A percentile compares a stretch with the other conserved stretches of the same genome.
These are phyloP conservation scores for Babesia bigemina DNA, from an alignment of 169 alveolate genomes.

Conservation along the genomic window DNA sequence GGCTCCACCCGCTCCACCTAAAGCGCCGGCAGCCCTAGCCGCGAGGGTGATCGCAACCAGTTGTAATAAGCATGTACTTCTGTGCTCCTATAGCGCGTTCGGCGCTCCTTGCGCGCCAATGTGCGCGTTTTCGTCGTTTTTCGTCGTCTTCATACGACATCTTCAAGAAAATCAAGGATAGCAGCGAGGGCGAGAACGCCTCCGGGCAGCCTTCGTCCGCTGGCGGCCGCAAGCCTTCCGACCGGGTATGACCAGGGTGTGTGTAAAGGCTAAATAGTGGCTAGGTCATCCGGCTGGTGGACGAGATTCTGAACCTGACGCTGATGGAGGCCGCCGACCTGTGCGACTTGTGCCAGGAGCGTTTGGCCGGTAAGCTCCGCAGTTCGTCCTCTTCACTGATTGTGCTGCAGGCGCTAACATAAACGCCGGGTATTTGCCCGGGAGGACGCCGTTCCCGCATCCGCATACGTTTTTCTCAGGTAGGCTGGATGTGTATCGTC, in stretches of 20 bases:
- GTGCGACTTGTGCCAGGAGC: conserved; percentile 85
- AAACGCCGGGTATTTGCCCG: conserved; percentile 67
- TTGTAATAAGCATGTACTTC: conserved; percentile 18
- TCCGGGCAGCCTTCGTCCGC: conserved; percentile 2
- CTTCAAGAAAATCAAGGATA: conserved; percentile 60
- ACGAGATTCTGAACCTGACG: conserved; percentile 81
- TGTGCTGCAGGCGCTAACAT: conserved; percentile 31
- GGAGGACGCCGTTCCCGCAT: conserved; percentile 86
- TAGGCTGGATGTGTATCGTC: conserved; percentile 7
- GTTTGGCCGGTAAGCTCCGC: conserved; percentile 50
- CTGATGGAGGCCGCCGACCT: conserved; percentile 87
- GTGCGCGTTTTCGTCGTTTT: conserved; percentile 9
- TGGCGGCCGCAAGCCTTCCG: conserved; percentile 62
- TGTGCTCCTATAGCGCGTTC: neutral
- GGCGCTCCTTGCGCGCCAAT: neutral
- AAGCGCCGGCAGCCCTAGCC: neutral
- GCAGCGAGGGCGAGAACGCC: conserved; percentile 21
- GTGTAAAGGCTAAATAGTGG: neutral
- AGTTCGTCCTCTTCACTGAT: neutral
- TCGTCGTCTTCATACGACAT: conserved; percentile 51
- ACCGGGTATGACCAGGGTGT: conserved; percentile 16
- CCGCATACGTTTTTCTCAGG: conserved; percentile 77
- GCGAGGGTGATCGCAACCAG: neutral
- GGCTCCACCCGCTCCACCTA: neutral
- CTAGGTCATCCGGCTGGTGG: conserved; percentile 81